phyloP scores from a whole-genome alignment of 495 filamentous ascomycete genomes.

The Aspergillus nidulans region DNA sequence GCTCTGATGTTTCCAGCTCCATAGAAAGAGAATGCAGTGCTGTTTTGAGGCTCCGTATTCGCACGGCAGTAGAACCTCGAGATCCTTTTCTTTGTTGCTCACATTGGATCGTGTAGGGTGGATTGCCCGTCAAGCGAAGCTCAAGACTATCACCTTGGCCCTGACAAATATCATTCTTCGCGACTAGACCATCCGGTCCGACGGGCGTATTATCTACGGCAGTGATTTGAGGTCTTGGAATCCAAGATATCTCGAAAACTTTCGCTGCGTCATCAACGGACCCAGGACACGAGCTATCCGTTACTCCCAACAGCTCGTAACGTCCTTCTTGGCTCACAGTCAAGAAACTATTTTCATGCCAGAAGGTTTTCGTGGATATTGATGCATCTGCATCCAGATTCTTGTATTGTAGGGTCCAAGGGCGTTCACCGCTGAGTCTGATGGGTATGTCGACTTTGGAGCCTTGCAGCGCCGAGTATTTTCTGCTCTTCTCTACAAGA shows the following conservation, averaged over 20 bases:
- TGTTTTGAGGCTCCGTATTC: conserved; percentile 63
- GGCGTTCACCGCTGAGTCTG: conserved; percentile 73
- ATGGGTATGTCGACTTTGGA: conserved; percentile 70
- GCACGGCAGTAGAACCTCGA: conserved; percentile 55
- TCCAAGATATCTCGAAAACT: conserved; percentile 77
- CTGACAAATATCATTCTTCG: conserved; percentile 83
- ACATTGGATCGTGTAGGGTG: conserved; percentile 83
- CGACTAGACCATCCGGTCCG: conserved; percentile 42
- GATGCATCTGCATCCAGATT: conserved; percentile 48
- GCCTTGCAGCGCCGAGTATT: conserved; percentile 68
- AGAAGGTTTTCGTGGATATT: conserved; percentile 47
- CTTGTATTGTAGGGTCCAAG: conserved; percentile 74
- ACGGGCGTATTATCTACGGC: conserved; percentile 60
- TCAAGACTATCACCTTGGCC: conserved; percentile 88
- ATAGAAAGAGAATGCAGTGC: conserved; percentile 68
- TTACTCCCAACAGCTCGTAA: conserved; percentile 73
- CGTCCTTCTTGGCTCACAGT: conserved; percentile 60
- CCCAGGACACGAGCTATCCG: conserved; percentile 75
- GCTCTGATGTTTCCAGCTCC: conserved; percentile 74
- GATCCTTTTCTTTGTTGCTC: conserved; percentile 64
- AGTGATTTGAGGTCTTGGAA: conserved; percentile 68
- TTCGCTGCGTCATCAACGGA: conserved; percentile 66
- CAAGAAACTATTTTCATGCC: conserved; percentile 66
- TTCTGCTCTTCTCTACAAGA: conserved; percentile 69
- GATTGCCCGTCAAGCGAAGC: conserved; percentile 68